Evolutionary conservation across 2,329 filamentous ascomycete species (phyloP).

Genomic region (Hypoxylon rubiginosum): DNA sequence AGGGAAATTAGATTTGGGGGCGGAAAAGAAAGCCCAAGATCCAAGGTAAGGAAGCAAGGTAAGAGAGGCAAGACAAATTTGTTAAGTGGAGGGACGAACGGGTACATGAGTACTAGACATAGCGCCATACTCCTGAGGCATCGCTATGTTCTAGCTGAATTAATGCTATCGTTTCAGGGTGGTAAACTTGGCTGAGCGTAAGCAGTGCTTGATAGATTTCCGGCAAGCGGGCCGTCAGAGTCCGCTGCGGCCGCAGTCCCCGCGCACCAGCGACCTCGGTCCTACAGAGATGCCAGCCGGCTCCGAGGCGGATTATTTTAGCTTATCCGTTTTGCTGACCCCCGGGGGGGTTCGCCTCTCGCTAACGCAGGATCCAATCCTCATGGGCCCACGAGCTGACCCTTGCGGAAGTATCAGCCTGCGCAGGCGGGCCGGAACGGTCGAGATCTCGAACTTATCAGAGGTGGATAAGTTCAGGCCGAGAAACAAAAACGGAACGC

Average conservation of each 20-base stretch:
- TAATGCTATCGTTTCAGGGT: neutral
- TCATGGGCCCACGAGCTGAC: neutral
- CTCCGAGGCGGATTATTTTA: slow-evolving; percentile 1
- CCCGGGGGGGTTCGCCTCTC: neutral
- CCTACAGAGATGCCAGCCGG: neutral
- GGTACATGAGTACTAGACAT: neutral
- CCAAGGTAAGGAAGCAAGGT: neutral
- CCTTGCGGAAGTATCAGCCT: neutral
- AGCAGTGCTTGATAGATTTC: neutral
- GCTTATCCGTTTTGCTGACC: neutral
- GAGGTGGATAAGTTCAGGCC: neutral
- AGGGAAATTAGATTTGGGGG: neutral
- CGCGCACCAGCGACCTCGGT: neutral
- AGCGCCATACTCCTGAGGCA: too few species aligned
- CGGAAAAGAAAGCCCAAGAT: neutral
- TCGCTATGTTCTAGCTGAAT: neutral
- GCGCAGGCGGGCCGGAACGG: too few species aligned
- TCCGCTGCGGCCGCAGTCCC: slow-evolving; percentile 1
- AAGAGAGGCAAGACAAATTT: neutral
- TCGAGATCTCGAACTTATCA: neutral
- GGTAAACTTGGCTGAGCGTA: neutral
- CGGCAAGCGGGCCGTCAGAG: slow-evolving; percentile 3
- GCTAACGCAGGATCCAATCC: neutral
- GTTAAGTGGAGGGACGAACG: neutral
- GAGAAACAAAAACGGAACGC: neutral